phyloP scores from a whole-genome alignment of 2,329 filamentous ascomycete species.

The Penicillium expansum region DNA sequence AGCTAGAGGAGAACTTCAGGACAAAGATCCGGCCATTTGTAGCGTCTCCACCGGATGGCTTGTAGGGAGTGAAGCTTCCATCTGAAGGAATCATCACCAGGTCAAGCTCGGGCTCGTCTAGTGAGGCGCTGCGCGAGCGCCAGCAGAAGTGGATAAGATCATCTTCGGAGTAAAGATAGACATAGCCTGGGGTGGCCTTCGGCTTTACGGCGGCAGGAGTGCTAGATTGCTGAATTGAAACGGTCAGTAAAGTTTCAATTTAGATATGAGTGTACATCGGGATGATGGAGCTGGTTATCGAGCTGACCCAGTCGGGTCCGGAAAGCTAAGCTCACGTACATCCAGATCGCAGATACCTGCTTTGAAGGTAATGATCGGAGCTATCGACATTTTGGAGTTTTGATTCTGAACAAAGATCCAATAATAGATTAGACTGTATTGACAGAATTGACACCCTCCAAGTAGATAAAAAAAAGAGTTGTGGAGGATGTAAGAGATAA shows the following conservation, averaged over 20 bases:
- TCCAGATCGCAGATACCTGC: slow-evolving; percentile 84
- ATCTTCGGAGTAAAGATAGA: slow-evolving; percentile 92
- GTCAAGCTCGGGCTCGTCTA: slow-evolving; percentile 76
- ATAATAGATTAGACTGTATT: not conserved
- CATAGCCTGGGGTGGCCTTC: slow-evolving; percentile 71
- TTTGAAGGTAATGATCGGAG: slow-evolving; percentile 92
- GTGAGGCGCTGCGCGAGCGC: slow-evolving; percentile 71
- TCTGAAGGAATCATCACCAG: slow-evolving; percentile 92
- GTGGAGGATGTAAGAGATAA: slow-evolving; percentile 10
- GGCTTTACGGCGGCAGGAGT: slow-evolving; percentile 71
- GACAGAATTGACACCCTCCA: slow-evolving; percentile 8
- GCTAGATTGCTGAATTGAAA: slow-evolving; percentile 46
- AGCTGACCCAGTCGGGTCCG: not conserved
- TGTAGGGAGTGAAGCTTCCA: slow-evolving; percentile 80
- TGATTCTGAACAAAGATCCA: not conserved
- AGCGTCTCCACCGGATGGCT: slow-evolving; percentile 62
- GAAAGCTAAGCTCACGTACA: slow-evolving; percentile 53
- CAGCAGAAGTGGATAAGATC: slow-evolving; percentile 97
- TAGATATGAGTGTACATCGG: not conserved
- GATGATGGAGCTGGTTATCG: slow-evolving; percentile 5
- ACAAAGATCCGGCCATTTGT: slow-evolving; percentile 87
- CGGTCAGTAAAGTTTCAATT: slow-evolving; percentile 9
- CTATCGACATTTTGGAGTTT: slow-evolving; percentile 66
- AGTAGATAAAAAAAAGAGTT: slow-evolving; percentile 7
- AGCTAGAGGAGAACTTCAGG: slow-evolving; percentile 90